Conservation (phyloP, 2,329 filamentous ascomycete genomes). For the Penicillium palitans region DNA sequence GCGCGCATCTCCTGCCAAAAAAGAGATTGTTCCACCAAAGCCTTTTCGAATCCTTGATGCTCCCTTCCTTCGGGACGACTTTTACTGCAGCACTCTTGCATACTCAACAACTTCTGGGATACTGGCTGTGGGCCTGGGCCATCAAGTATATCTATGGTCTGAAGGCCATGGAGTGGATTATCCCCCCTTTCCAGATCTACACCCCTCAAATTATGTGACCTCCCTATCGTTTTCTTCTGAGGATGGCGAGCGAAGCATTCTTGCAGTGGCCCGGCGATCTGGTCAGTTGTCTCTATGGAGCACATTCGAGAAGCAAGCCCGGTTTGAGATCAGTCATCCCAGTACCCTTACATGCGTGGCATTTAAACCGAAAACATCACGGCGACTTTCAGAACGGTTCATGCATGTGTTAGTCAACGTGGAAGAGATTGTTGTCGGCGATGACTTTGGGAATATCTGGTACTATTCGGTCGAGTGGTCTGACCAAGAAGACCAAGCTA, state of each 20-base stretch:
- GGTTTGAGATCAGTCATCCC: conserved; percentile 74
- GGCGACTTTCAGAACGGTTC: conserved; percentile 50
- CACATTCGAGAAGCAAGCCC: conserved; percentile 61
- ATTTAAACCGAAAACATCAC: conserved; percentile 68
- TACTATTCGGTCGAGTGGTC: conserved; percentile 91
- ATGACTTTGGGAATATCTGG: conserved; percentile 78
- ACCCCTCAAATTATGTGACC: conserved; percentile 63
- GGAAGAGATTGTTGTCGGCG: conserved; percentile 84
- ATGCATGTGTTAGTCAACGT: conserved; percentile 59
- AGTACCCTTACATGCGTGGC: conserved; percentile 74
- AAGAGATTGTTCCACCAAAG: conserved; percentile 62
- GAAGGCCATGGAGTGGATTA: conserved; percentile 68
- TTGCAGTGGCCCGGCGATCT: conserved; percentile 80
- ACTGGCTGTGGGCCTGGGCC: conserved; percentile 79
- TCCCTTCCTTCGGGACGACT: conserved; percentile 86
- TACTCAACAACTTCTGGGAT: conserved; percentile 74
- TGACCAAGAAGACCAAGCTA: conserved; percentile 56
- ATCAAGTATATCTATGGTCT: conserved; percentile 84
- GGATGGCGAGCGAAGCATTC: conserved; percentile 71
- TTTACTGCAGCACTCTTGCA: conserved; percentile 88
- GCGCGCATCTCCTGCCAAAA: conserved; percentile 18
- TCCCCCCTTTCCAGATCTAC: conserved; percentile 55
- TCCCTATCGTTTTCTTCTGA: conserved; percentile 87
- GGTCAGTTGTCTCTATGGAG: conserved; percentile 77
- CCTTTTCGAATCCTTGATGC: conserved; percentile 90